Base-by-base conservation (phyloP, 495 filamentous ascomycete species). In the Aspergillus panamensis region DNA sequence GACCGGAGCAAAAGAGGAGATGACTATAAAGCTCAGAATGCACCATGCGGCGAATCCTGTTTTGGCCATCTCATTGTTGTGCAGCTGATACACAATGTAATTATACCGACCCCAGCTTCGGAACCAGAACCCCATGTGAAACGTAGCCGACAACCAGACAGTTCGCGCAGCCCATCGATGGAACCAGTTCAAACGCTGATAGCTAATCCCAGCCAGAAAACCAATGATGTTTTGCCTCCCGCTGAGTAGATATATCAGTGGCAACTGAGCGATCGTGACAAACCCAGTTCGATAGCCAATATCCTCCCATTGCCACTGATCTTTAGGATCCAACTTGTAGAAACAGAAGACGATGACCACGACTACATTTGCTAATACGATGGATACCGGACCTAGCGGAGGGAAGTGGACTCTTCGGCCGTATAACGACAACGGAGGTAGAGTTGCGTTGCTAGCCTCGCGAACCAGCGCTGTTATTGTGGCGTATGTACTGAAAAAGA, bases 111-210 rank as follows among this genome's bases (percentile, higher is more conserved):
- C 80, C 87, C 89, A 96, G 39, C 83, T 79, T 12, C 77, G 69
- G 57, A 87, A 85, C 70, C 87, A 94, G 63, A 87, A 86, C 33
- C 78, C 83, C 60, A 89, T 82, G 63, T 96, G 91, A 7, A 93
- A 79, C 1, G 88, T 87, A 0, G 82, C 82, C 0, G 87, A 91
- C 16, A 93, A 69, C 53, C 91, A 85, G 63, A 94, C 77, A 35
- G 83, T 88, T 16, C 91, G 82, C 1, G 87, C 81, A 12, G 85
- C 81, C 89, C 91, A 93, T 55, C 90, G 79, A 65, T 96, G 91
- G 51, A 91, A 79, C 90, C 89, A 92, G 63, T 92, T 93, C 48
- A 96, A 68, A 14, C 86, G 77, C 71, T 91, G 87, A 58, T 94
- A 84, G 53, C 84, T 85, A 33, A 80, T 82, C 4, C 89, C 91